Conservation (phyloP, 2,329 filamentous ascomycete genomes). For the Neurospora sp. region DNA sequence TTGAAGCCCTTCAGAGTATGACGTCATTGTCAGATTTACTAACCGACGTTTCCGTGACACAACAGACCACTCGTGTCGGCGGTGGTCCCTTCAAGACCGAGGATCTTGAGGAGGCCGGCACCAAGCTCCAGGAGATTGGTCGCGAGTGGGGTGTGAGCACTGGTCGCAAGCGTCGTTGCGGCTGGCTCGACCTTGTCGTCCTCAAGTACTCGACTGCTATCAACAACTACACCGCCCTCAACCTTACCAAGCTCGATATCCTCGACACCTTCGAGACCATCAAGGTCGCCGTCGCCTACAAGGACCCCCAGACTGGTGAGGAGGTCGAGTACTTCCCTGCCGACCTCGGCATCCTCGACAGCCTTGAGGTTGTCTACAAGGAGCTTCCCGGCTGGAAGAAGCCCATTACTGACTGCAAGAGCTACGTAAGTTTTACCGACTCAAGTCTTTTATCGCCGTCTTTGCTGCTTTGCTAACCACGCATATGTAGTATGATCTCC, state of each 20-base stretch:
- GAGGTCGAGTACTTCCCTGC: conserved; percentile 55
- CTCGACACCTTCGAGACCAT: conserved; percentile 66
- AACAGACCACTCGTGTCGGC: conserved; percentile 52
- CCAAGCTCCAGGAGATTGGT: conserved; percentile 38
- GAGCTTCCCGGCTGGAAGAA: conserved; percentile 62
- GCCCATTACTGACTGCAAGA: conserved; percentile 49
- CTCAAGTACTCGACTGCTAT: conserved; percentile 53
- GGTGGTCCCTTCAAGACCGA: conserved; percentile 61
- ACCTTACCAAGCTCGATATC: conserved; percentile 57
- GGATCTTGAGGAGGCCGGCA: conserved; percentile 33
- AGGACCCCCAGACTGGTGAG: conserved; percentile 32
- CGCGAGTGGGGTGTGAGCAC: conserved; percentile 39
- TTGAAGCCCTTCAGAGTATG: conserved; percentile 1
- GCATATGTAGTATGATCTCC: conserved; percentile 40
- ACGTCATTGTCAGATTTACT: conserved; percentile 13
- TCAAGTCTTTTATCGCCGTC: background rate
- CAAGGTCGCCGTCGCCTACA: conserved; percentile 66
- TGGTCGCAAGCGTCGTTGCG: conserved; percentile 49
- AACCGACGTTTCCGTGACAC: conserved; percentile 22
- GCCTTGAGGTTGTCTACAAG: conserved; percentile 56
- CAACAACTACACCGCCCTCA: conserved; percentile 57
- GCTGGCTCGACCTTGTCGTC: conserved; percentile 57
- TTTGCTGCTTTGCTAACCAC: conserved; percentile 3
- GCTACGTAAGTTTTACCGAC: conserved; percentile 29
- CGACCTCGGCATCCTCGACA: conserved; percentile 46